Conservation (phyloP, 345 rosid genomes). For the Bruguiera sexangula region DNA sequence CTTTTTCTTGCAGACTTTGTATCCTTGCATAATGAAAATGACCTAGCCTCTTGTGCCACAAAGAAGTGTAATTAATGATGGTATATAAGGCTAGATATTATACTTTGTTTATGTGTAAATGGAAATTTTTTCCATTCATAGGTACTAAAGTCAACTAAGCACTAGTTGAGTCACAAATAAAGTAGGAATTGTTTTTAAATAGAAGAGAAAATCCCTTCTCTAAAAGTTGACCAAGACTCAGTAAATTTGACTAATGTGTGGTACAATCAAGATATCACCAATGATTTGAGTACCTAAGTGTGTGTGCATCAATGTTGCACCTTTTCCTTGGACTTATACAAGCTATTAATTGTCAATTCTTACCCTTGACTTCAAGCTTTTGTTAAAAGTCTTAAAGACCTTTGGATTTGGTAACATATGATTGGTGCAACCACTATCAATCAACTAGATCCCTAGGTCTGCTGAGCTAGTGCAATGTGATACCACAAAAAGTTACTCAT, state of each 20-base stretch:
- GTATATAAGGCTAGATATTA: too few relatives aligned
- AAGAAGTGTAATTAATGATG: too few relatives aligned
- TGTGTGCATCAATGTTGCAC: not conserved
- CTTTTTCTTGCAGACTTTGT: too few relatives aligned
- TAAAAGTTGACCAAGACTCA: too few relatives aligned
- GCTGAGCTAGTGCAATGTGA: not conserved
- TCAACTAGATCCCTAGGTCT: not conserved
- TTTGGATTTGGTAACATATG: not conserved
- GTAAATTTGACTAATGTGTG: too few relatives aligned
- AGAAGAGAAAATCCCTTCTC: too few relatives aligned
- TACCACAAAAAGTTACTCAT: not conserved
- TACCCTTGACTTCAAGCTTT: not conserved
- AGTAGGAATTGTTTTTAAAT: not conserved
- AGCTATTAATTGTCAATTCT: not conserved
- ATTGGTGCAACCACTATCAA: not conserved
- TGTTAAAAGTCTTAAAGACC: not conserved
- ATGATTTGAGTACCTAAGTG: too few relatives aligned
- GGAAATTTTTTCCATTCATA: not conserved
- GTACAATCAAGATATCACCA: too few relatives aligned
- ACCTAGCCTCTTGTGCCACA: too few relatives aligned
- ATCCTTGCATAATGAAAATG: too few relatives aligned
- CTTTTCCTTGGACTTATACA: not conserved
- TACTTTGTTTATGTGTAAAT: too few relatives aligned
- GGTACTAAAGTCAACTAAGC: not conserved
- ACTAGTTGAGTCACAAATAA: not conserved